phyloP scores from a whole-genome alignment of 345 rosid genomes.

The Raphanus raphanistrum region DNA sequence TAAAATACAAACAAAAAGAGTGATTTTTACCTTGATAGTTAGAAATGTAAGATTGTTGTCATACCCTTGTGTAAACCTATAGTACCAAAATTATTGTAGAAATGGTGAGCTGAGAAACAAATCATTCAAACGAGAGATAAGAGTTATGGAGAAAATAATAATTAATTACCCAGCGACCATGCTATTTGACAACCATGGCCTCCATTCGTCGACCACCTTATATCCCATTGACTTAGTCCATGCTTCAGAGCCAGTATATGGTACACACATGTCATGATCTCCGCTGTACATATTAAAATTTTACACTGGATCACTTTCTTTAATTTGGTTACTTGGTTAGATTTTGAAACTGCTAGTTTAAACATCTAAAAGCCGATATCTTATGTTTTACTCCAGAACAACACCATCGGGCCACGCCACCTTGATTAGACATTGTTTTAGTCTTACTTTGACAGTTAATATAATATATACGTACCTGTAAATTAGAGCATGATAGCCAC shows the following conservation, averaged over 20 bases:
- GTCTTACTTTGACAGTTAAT: not conserved
- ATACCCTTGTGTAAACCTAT: slow-evolving; percentile 76
- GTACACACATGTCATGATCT: slow-evolving; percentile 96
- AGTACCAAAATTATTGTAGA: slow-evolving; percentile 6
- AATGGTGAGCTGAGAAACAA: not conserved
- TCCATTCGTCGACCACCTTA: slow-evolving; percentile 71
- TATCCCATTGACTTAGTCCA: slow-evolving; percentile 89
- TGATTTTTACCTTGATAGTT: slow-evolving; percentile 62
- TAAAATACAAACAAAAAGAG: not conserved
- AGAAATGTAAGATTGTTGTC: slow-evolving; percentile 76
- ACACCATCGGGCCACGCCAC: not conserved
- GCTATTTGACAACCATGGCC: slow-evolving; percentile 68
- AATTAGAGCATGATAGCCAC: slow-evolving; percentile 75
- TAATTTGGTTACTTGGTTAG: not conserved
- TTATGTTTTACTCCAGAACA: not conserved
- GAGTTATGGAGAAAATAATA: not conserved
- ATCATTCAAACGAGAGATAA: not conserved
- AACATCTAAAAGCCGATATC: not conserved
- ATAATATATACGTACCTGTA: slow-evolving; percentile 52
- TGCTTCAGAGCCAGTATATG: slow-evolving; percentile 86
- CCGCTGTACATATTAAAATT: slow-evolving; percentile 46
- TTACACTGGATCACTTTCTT: not conserved
- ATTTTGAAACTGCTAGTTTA: not conserved
- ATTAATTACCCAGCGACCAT: slow-evolving; percentile 72
- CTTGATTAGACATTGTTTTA: not conserved